Base-by-base conservation (phyloP, 768 basidiomycete genomes). In the Russula abietina region DNA sequence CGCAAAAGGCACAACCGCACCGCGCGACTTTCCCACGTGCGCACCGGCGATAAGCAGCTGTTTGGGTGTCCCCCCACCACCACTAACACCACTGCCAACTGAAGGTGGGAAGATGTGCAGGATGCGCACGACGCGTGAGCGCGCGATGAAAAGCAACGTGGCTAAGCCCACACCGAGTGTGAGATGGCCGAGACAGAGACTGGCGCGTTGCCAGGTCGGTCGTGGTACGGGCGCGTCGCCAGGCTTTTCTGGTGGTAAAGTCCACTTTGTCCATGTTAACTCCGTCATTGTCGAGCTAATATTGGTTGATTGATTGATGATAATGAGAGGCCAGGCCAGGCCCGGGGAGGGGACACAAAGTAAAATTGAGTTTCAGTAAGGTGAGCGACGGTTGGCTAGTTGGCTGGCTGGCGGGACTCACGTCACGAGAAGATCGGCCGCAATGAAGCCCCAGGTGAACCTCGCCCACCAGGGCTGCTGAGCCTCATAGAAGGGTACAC, bases 181-280 rank as follows among this genome's bases (percentile, higher is more conserved):
- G 52, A 68, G 49, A 43, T 68, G 65, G 9, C 45, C 51, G 5
- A 57, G 48, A 33, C 58, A 58, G 52, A 66, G 65, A 14, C 61
- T 65, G 7, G 61, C 61, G 56, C 67, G 67, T 61, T 63, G 65
- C 67, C 67, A 68, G 7, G 59, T 33, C 7, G 67, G 65, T 3
- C 61, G 65, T 19, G 45, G 61, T 19, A 38, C 49, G 43, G 58
- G 49, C n/a, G 17, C 48, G 17, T 62, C 60, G 61, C 39, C 59
- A 11, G 65, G 45, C 43, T 61, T 55, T 41, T 53, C 45, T 16
- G 66, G 66, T 17, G 59, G 64, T 2, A 55, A 19, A 3, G 59
- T 63, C 67, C 67, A 68, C 30, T 61, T 63, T 26, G 55, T 57
- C 67, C 67, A 68, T n/a, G 65, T 67, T 19, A 67, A 26, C 56